Base-by-base conservation (phyloP, 768 basidiomycete species). In the Collybia sp. region DNA sequence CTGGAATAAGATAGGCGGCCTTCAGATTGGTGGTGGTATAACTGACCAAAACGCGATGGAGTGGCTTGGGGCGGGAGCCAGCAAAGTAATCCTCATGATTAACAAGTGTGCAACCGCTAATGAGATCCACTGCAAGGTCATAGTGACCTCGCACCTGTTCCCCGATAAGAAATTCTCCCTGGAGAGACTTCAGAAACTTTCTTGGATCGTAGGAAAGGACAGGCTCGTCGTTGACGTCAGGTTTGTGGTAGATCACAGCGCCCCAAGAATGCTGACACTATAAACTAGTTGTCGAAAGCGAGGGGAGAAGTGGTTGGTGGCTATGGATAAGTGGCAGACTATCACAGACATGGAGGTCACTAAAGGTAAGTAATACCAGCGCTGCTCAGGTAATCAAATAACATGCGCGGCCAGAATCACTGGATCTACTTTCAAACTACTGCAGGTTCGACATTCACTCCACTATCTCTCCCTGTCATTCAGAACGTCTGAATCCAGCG, bases 251-350 rank as follows among this genome's bases (percentile, higher is more conserved):
- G 17, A 40, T 12, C 32, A 17, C 41, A 39, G 30, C 12, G 38
- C 2, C 10, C 36, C 32, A 46, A 36, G 38, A 30, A 52, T 15
- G 13, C 16, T 18, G 12, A 41, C 1, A 18, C 10, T 10, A 12
- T 6, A 16, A n/a, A n/a, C 12, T 51, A 97, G 95, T 60, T 99
- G 95, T 66, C 83, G 95, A 15, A 76, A 79, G 53, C 69, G 82
- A 58, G 85, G 69, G 8, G 70, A 80, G 39, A 81, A 70, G 51
- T 99, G 96, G 96, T 72, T 92, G 30, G 88, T 99, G 11, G 93
- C 95, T 10, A 97, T 94, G 93, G 95, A 98, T 69, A 94, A 92
- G 60, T 99, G 96, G 96, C 94, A 95, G 59, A 85, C 88, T 49
- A 76, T 96, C 43, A 97, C 96, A 0, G 91, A 97, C 56, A 92